Evolutionary conservation across 2,329 filamentous ascomycete genomes (phyloP).

Genomic region (Emericellopsis cladophorae): DNA sequence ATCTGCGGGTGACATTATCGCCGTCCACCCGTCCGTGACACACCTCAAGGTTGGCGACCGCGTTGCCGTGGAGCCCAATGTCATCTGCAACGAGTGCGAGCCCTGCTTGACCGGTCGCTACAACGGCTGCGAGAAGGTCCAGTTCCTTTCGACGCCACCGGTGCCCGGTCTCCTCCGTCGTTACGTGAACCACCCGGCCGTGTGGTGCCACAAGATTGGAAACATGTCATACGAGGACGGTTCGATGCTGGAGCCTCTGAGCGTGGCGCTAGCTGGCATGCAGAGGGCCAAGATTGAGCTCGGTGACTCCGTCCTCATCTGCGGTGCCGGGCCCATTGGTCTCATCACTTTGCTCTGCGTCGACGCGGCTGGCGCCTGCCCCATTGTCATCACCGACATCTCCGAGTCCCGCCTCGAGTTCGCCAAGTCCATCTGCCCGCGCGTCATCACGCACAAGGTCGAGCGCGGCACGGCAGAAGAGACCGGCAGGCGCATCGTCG

Average conservation of each 20-base stretch:
- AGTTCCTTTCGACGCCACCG: conserved; percentile 84
- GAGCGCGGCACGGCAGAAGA: conserved; percentile 56
- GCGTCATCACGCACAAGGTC: conserved; percentile 70
- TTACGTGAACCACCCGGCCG: conserved; percentile 88
- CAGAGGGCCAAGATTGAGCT: conserved; percentile 70
- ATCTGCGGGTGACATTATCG: conserved; percentile 73
- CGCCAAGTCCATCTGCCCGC: conserved; percentile 71
- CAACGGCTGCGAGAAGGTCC: conserved; percentile 81
- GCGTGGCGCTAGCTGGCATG: conserved; percentile 78
- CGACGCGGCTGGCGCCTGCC: conserved; percentile 76
- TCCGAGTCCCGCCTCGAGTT: conserved; percentile 76
- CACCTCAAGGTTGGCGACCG: conserved; percentile 74
- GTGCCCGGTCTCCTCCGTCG: conserved; percentile 75
- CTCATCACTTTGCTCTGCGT: conserved; percentile 78
- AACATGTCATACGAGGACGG: conserved; percentile 88
- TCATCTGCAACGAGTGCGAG: conserved; percentile 84
- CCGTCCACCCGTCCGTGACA: conserved; percentile 69
- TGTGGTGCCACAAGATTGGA: conserved; percentile 94
- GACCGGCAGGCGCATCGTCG: conserved; percentile 53
- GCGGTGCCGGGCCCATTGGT: conserved; percentile 88
- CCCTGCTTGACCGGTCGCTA: conserved; percentile 86
- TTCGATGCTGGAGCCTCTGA: conserved; percentile 79
- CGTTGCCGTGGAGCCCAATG: conserved; percentile 86
- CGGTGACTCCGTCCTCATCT: conserved; percentile 79
- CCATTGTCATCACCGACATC: conserved; percentile 89